Conservation (phyloP, 2,329 filamentous ascomycete genomes). For the Talaromyces sp. region DNA sequence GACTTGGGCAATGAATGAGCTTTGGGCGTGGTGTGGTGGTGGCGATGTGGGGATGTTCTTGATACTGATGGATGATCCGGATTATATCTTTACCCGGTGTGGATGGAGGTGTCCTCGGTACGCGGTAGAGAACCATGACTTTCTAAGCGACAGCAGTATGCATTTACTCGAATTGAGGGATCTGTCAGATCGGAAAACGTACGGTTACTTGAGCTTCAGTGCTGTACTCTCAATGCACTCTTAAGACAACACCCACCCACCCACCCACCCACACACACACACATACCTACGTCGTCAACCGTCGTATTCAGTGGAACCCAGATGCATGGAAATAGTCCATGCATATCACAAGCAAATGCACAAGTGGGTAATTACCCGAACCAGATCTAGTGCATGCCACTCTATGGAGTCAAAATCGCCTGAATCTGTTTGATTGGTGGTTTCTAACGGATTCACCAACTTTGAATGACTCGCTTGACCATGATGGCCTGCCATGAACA, state of each 20-base stretch:
- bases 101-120: neutral
- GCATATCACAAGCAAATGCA: neutral
- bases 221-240: neutral
- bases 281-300: neutral
- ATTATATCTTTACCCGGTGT: neutral
- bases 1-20: neutral
- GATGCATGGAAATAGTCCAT: constrained; percentile 1
- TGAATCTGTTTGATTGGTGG: neutral
- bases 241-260: no score
- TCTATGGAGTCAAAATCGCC: neutral
- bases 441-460: neutral
- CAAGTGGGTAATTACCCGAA: neutral
- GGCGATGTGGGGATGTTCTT: constrained; percentile 10
- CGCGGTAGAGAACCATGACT: neutral
- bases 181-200: neutral
- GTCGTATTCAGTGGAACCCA: neutral
- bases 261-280: no score
- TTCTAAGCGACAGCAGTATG: neutral
- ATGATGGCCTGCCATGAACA: neutral
- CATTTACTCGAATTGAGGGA: neutral
- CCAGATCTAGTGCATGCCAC: neutral
- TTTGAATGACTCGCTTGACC: neutral
- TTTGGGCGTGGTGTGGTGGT: constrained; percentile 2
- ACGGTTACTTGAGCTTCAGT: neutral
- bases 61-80: neutral